Conservation (phyloP, 2,329 filamentous ascomycete species). For the Fonsecaea nubica region DNA sequence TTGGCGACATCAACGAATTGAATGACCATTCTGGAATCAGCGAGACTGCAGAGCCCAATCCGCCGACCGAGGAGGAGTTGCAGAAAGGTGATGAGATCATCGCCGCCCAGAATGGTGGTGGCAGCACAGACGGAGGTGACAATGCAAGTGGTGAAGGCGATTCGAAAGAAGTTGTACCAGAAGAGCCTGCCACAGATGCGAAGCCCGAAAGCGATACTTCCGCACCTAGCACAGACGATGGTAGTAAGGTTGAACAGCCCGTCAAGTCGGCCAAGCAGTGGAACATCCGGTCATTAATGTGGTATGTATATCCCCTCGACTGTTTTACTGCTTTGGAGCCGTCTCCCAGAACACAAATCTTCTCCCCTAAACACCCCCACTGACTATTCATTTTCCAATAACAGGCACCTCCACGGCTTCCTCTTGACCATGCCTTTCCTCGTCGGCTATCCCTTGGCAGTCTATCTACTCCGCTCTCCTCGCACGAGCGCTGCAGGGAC, state of each 20-base stretch:
- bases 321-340: too few relatives aligned
- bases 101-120: constrained; percentile 13
- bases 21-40: constrained; percentile 35
- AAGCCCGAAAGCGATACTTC: constrained; percentile 15
- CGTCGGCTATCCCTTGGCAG: constrained; percentile 46
- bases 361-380: constrained; percentile 41
- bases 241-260: constrained; percentile 34
- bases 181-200: constrained; percentile 6
- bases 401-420: constrained; percentile 43
- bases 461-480: constrained; percentile 48
- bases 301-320: constrained; percentile 25
- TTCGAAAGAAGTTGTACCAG: neutral
- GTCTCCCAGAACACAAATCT: constrained; percentile 32
- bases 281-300: constrained; percentile 36
- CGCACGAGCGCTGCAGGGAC: constrained; percentile 40
- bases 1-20: constrained; percentile 36
- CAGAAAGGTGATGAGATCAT: constrained; percentile 33
- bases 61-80: constrained; percentile 38
- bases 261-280: constrained; percentile 34
- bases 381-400: constrained; percentile 16
- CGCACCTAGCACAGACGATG: constrained; percentile 34
- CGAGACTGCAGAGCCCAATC: constrained; percentile 35
- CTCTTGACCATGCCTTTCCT: constrained; percentile 48
- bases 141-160: neutral
- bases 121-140: neutral